These are phyloP conservation scores for Sporothrix luriei DNA, from an alignment of 2,329 filamentous ascomycete species.

Conservation along the genomic window DNA sequence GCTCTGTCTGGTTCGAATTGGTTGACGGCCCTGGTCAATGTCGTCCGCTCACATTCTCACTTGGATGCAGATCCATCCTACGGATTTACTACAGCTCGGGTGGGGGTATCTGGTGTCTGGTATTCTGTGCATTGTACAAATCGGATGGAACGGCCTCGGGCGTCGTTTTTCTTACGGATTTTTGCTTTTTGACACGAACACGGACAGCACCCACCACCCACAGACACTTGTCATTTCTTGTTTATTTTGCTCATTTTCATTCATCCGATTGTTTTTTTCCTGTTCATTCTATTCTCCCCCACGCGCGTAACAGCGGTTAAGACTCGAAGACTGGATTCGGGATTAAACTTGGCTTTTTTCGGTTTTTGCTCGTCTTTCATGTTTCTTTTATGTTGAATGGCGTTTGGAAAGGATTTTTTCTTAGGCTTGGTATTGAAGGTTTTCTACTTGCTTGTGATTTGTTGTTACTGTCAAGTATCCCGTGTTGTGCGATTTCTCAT, in stretches of 20 bases:
- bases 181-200: constrained; percentile 12
- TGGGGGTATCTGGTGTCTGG: not conserved
- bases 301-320: constrained; percentile 4
- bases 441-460: not conserved
- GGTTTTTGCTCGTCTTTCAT: not conserved
- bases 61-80: constrained; percentile 11
- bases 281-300: constrained; percentile 19
- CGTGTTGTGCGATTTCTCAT: not conserved
- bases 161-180: constrained; percentile 1
- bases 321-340: constrained; percentile 7
- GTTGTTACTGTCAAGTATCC: not conserved
- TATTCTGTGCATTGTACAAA: not conserved
- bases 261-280: not conserved
- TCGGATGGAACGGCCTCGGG: not conserved
- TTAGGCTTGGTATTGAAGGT: not conserved
- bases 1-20: not conserved
- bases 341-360: not conserved
- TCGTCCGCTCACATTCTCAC: not conserved
- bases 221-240: not conserved
- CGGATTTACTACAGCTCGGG: constrained; percentile 1
- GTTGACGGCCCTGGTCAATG: not conserved
- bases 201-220: not conserved
- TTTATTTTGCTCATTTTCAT: constrained; percentile 22
- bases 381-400: not conserved
- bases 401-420: not conserved